phyloP scores from a whole-genome alignment of 441 rosid genomes.

The Pelargonium cotyledonis region DNA sequence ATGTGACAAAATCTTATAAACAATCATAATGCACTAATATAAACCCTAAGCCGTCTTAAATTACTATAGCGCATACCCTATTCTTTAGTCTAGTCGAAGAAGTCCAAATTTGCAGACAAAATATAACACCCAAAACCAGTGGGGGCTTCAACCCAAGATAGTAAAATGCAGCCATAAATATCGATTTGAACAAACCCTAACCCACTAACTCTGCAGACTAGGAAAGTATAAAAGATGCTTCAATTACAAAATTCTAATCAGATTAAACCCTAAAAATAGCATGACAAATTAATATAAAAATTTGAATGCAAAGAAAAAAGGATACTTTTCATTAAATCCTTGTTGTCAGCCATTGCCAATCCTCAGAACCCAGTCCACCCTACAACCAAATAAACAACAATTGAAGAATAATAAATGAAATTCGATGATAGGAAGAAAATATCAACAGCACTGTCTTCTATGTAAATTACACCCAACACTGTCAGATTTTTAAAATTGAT shows the following conservation, averaged over 20 bases:
- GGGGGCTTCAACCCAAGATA: background rate
- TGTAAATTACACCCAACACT: background rate
- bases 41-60: background rate
- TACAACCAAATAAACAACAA: background rate
- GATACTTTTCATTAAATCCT: constrained; percentile 26
- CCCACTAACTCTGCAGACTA: background rate
- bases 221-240: background rate
- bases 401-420: background rate
- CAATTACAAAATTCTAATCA: background rate
- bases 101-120: background rate
- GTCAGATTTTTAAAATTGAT: background rate
- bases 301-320: background rate
- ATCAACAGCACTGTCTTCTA: background rate
- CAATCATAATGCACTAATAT: background rate
- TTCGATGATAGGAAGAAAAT: background rate
- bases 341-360: constrained; percentile 29
- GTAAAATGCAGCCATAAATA: background rate
- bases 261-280: background rate
- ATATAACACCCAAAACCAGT: background rate
- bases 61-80: background rate
- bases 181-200: background rate
- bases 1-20: background rate
- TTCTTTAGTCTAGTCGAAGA: background rate
- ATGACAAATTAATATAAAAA: background rate
- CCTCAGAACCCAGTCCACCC: constrained; percentile 19